These are phyloP conservation scores for Saccharomyces eubayanus DNA, from an alignment of 805 yeast species.

Conservation along the genomic window DNA sequence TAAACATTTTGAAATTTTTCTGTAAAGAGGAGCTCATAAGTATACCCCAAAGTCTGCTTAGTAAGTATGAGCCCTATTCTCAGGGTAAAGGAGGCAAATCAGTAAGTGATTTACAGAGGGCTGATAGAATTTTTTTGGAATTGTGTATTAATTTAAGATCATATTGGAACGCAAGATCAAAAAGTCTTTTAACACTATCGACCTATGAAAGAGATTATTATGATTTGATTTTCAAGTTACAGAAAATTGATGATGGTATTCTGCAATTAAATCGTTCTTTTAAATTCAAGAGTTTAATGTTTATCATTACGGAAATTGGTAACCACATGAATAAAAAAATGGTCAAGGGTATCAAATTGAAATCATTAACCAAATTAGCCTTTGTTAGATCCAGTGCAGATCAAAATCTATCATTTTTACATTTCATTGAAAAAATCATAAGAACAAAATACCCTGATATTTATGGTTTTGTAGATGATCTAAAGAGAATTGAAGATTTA, in stretches of 20 bases:
- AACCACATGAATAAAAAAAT: conserved; percentile 74
- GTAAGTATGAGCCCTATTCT: conserved; percentile 53
- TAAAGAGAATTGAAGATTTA: conserved; percentile 43
- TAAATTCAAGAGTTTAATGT: conserved; percentile 49
- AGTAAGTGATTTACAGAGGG: conserved; percentile 45
- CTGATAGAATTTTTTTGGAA: conserved; percentile 63
- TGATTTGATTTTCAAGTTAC: conserved; percentile 49
- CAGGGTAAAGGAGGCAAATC: conserved; percentile 38
- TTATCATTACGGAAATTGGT: conserved; percentile 63
- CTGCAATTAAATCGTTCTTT: conserved; percentile 44
- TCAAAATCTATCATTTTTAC: conserved; percentile 62
- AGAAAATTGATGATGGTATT: conserved; percentile 51
- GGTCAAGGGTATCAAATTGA: conserved; percentile 62
- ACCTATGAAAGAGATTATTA: conserved; percentile 59
- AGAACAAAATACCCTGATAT: conserved; percentile 58
- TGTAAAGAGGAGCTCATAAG: conserved; percentile 57
- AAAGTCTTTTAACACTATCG: conserved; percentile 46
- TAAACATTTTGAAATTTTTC: conserved; percentile 60
- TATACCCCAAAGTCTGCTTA: conserved; percentile 46
- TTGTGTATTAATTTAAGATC: conserved; percentile 57
- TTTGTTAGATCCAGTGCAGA: conserved; percentile 60
- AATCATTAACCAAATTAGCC: conserved; percentile 59
- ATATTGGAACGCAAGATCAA: conserved; percentile 67
- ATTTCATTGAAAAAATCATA: conserved; percentile 64
- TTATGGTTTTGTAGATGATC: conserved; percentile 52